Base-by-base conservation (phyloP, 257 asterid species). In the Leptodermis oblonga region DNA sequence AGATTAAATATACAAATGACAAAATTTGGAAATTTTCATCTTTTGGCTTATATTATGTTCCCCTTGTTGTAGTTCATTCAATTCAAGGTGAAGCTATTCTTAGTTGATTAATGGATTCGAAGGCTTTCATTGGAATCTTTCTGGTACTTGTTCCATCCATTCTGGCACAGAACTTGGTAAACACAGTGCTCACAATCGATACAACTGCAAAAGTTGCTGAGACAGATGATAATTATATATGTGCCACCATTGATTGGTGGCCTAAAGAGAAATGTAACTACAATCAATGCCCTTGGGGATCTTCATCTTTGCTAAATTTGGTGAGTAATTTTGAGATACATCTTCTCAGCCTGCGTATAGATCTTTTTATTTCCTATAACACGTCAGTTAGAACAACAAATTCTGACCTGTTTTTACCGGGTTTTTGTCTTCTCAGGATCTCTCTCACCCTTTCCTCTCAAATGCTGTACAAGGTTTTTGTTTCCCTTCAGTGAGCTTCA, bases 201-300 rank as follows among this genome's bases (percentile, higher is more conserved):
- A 76, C 95, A 61, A 79, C 85, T 28, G 25, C 65, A 48, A 71
- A 69, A n/a, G 36, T 87, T 42, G 87, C 92, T 42, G 81, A 74
- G 52, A 91, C 97, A 4, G 97, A 87, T 76, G 90, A 70, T 80
- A 86, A 82, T 78, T 94, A 86, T 64, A 82, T 94, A 22, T 91
- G 99, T 74, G 97, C 97, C 67, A 94, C 97, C 62, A 75, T 94
- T 62, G 97, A 89, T 70, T 94, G 99, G 99, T 91, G 99, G 99
- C 97, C 99, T 33, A 77, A 80, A 42, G 93, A 91, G 46, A 94
- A 94, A 88, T 94, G 99, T 69, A 79, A 89, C 73, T 94, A 89
- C 69, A 64, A 85, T 39, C 83, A 77, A 52, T 94, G 99, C 82
- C 97, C 97, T 0, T 94, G 99, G 99, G 95, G 86, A 39, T 86